Base-by-base conservation (phyloP, 2,329 filamentous ascomycete genomes). In the Juglanconis oblonga region DNA sequence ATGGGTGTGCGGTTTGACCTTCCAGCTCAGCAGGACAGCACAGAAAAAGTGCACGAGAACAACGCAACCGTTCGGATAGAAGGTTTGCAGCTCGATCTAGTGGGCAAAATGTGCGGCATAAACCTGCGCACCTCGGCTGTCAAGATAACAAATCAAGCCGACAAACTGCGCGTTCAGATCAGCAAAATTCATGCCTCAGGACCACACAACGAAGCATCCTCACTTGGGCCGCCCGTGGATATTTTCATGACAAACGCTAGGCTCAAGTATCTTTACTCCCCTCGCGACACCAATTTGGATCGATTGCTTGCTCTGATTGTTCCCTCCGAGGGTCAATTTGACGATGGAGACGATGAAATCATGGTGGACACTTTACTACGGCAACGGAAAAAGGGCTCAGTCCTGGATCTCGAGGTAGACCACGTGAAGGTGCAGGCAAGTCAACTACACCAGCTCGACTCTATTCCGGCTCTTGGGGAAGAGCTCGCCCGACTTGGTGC, bases 321-420 rank as follows among this genome's bases (percentile, higher is more conserved):
- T 6, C 96, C 95, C 0, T 97, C 93, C 0, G 95, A 92, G 65
- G 87, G 95, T 72, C 92, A 93, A 64, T 97, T 95, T 67, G 82
- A 87, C 65, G 88, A 94, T 62, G 86, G 87, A 51, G 90, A 96
- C 62, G 92, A 97, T 67, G 94, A 98, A 68, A 96, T 99, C 62
- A 87, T 99, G 80, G 85, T 99, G 29, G 94, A 98, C 67, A 97
- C 92, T 0, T 80, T 99, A 0, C 77, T 98, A 13, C 84, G 91
- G 29, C 95, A 99, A 72, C 82, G 95, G 62, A 84, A 88, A 56
- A 94, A 97, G 73, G 95, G 94, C 0, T 87, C 90, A 9, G 88
- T 98, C 6, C 77, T 97, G 35, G 87, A 91, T 52, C 72, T 90
- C 5, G 86, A 83, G 3, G 70, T 96, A 5, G 87, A 87, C 33